Percentiles rank a stretch among this genome's conserved stretches.
Evolutionary conservation across 169 alveolate species (phyloP).

Genomic region (Amoebophrya sp.): DNA sequence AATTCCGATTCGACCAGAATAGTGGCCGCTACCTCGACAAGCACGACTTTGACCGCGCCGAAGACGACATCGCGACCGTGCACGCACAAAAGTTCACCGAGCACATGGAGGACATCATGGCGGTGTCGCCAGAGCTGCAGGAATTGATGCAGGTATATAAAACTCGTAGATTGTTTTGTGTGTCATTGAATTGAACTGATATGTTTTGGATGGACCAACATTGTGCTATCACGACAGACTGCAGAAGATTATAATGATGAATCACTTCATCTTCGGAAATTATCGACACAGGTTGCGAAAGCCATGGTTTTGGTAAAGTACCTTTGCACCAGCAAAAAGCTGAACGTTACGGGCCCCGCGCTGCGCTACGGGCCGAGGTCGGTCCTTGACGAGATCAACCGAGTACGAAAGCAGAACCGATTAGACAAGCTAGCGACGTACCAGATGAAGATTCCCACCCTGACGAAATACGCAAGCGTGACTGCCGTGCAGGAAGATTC

Average conservation of each 20-base stretch:
- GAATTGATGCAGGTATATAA: background rate
- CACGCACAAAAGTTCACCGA: background rate
- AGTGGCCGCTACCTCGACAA: background rate
- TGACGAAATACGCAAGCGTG: background rate
- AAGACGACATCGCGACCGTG: background rate
- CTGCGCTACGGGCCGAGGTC: background rate
- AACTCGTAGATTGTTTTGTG: no score
- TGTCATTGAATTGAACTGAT: no score
- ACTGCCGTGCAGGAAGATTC: background rate
- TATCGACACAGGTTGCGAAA: background rate
- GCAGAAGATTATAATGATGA: background rate
- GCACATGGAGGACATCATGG: background rate
- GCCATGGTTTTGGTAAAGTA: background rate
- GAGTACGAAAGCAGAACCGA: background rate
- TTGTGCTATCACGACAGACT: no score
- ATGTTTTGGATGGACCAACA: no score
- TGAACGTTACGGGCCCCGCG: background rate
- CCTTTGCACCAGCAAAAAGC: background rate
- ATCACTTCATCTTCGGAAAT: background rate
- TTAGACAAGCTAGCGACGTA: background rate
- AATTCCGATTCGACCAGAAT: background rate
- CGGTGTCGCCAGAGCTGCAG: background rate
- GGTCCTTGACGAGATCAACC: background rate
- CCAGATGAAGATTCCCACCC: background rate
- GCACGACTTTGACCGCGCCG: background rate